These are phyloP conservation scores for Vaccinium darrowii DNA, from an alignment of 148 eudicot genomes.

Conservation along the genomic window DNA sequence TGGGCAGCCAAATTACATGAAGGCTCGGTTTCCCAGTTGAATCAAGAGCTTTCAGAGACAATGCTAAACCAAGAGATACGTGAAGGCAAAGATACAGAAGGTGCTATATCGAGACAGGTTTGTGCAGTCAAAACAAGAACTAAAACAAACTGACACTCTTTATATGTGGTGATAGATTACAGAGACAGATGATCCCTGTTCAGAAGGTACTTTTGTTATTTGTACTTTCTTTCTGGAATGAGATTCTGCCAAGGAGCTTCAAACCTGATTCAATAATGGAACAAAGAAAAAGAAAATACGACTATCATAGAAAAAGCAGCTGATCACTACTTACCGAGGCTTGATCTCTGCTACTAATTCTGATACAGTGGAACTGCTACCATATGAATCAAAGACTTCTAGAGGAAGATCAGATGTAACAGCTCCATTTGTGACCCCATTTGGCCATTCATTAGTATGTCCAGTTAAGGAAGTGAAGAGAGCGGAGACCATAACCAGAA, in stretches of 20 bases:
- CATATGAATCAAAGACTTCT: conserved; percentile 51
- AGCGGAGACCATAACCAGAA: conserved; percentile 5
- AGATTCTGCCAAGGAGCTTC: neutral
- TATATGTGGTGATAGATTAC: neutral
- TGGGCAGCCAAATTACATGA: neutral
- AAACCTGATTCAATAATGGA: neutral
- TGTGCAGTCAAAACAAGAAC: neutral
- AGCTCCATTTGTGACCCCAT: conserved; percentile 58
- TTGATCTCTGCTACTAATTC: conserved; percentile 85
- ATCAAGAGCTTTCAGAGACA: neutral
- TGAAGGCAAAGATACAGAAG: neutral
- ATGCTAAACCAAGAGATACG: neutral
- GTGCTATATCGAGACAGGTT: neutral
- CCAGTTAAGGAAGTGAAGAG: conserved; percentile 48
- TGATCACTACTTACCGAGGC: conserved; percentile 69
- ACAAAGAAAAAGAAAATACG: neutral
- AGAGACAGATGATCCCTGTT: neutral
- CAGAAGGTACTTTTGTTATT: neutral
- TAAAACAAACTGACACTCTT: conserved; percentile 3
- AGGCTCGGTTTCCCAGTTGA: conserved; percentile 4
- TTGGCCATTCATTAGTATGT: conserved; percentile 93
- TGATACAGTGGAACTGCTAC: conserved; percentile 57
- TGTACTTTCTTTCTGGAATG: neutral
- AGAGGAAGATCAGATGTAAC: conserved; percentile 55
- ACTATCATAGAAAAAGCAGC: conserved; percentile 8